Percentiles rank a stretch among this genome's conserved stretches.
Evolutionary conservation across 768 basidiomycete genomes (phyloP).

Genomic region (Pleurotus tuber-regium): DNA sequence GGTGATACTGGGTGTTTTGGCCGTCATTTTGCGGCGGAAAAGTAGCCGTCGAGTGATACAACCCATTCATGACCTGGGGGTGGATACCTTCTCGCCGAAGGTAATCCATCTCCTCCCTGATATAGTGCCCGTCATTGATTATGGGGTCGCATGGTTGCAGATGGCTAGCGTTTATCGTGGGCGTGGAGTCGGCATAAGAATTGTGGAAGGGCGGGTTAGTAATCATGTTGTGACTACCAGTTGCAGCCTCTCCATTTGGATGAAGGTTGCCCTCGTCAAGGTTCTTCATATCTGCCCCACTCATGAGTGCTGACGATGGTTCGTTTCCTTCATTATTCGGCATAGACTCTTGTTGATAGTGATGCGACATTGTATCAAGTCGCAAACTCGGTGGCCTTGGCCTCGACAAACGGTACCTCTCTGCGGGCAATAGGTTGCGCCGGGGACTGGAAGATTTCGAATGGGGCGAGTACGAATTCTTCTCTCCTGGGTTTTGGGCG

Average conservation of each 20-base stretch:
- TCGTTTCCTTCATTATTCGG: neutral
- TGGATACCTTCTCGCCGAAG: neutral
- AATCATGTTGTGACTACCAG: neutral
- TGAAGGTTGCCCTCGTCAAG: neutral
- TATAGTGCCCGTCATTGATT: neutral
- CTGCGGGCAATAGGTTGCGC: slow-evolving; percentile 20
- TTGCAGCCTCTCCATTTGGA: neutral
- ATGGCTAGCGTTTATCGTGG: neutral
- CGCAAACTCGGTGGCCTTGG: slow-evolving; percentile 30
- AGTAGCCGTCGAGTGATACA: neutral
- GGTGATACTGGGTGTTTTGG: neutral
- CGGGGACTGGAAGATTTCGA: slow-evolving; percentile 8
- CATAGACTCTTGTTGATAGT: slow-evolving; percentile 11
- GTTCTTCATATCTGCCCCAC: neutral
- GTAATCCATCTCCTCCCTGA: neutral
- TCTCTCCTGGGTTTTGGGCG: neutral
- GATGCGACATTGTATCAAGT: slow-evolving; percentile 21
- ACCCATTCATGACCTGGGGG: neutral
- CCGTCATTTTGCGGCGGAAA: neutral
- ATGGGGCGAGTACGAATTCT: slow-evolving; percentile 7
- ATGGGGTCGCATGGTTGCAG: neutral
- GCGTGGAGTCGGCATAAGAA: neutral
- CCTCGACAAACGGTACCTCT: slow-evolving; percentile 22
- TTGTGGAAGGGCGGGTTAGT: neutral
- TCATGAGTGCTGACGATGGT: too few relatives aligned